A percentile compares a stretch with the other conserved stretches of the same genome.
Evolutionary conservation across 73 alveolate species (phyloP).

Genomic region (Paramecium caudatum): DNA sequence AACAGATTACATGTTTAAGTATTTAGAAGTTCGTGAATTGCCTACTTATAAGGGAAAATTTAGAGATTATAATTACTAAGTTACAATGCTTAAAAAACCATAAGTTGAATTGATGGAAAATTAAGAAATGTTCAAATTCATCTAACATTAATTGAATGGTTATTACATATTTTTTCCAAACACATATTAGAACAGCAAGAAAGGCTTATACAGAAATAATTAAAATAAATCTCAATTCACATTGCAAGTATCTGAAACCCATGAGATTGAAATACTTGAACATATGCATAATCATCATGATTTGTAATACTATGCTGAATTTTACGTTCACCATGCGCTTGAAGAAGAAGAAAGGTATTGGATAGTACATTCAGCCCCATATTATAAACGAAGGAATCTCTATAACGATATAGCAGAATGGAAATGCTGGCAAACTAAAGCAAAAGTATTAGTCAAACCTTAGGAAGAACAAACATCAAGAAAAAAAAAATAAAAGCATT

Average conservation of each 20-base stretch:
- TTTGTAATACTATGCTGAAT: conserved; percentile 57
- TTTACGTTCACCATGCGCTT: neutral
- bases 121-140: neutral
- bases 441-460: neutral
- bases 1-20: conserved; percentile 59
- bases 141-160: neutral
- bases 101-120: conserved; percentile 22
- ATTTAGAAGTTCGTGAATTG: conserved; percentile 37
- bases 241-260: neutral
- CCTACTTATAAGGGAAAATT: conserved; percentile 56
- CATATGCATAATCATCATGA: neutral
- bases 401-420: conserved; percentile 51
- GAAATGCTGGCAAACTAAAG: conserved; percentile 50
- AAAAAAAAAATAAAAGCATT: neutral
- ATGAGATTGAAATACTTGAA: neutral
- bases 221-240: conserved; percentile 9
- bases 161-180: neutral
- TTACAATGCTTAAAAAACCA: conserved; percentile 20
- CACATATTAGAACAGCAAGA: neutral
- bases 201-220: neutral
- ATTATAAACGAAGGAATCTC: conserved; percentile 46
- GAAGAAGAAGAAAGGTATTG: conserved; percentile 33
- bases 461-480: neutral
- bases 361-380: conserved; percentile 24
- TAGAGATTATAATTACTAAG: conserved; percentile 23